phyloP scores from a whole-genome alignment of 2,329 filamentous ascomycete species.

The Fusarium chlamydosporum region DNA sequence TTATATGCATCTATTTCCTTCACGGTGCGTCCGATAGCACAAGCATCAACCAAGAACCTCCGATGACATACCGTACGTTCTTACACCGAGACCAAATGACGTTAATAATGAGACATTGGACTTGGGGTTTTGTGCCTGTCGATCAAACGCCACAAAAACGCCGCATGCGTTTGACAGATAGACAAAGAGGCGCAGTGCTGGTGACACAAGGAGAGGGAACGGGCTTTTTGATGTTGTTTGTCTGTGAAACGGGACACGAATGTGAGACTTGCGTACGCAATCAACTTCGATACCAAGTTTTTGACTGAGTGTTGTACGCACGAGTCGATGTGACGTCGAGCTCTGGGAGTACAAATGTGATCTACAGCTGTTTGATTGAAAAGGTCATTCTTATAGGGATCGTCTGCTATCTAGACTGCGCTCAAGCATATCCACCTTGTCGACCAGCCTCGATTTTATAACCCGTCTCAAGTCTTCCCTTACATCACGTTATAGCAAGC shows the following conservation, averaged over 20 bases:
- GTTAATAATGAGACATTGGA: constrained; percentile 24
- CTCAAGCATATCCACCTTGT: not conserved
- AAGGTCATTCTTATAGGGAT: not conserved
- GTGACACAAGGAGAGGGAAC: constrained; percentile 15
- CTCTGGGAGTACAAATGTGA: not conserved
- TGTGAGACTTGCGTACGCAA: constrained; percentile 40
- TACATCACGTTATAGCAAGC: constrained; percentile 3
- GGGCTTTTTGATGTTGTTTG: constrained; percentile 8
- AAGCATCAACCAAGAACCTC: not conserved
- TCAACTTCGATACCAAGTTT: constrained; percentile 6
- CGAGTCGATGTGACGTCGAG: not conserved
- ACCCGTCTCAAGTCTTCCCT: not conserved
- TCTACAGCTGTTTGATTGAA: not conserved
- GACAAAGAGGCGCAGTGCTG: constrained; percentile 12
- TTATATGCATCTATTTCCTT: not conserved
- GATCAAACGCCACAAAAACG: constrained; percentile 28
- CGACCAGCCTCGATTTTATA: not conserved
- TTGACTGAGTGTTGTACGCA: not conserved
- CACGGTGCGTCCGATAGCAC: not conserved
- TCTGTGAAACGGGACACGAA: constrained; percentile 34
- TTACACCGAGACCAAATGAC: constrained; percentile 24
- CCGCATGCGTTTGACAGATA: constrained; percentile 26
- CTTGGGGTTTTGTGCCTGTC: constrained; percentile 18
- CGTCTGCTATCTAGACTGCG: not conserved
- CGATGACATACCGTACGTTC: constrained; percentile 4